These are phyloP conservation scores for Eucalyptus paniculata DNA, from an alignment of 345 rosid species.

Conservation along the genomic window DNA sequence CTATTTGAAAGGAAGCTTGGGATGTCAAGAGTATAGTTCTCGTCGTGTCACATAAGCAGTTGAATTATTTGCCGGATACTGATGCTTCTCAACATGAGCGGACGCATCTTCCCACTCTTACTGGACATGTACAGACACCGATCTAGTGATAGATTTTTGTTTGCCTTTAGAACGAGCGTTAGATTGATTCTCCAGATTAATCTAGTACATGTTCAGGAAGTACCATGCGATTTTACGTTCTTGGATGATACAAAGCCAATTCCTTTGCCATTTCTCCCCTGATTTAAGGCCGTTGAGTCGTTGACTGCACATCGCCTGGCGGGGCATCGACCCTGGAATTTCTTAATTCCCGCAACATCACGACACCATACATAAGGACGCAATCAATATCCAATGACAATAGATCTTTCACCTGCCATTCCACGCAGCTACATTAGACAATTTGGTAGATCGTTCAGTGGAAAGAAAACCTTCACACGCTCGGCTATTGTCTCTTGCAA, in stretches of 20 bases:
- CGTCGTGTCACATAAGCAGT: background rate
- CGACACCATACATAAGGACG: background rate
- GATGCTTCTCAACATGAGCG: background rate
- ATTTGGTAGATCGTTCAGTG: background rate
- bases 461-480: background rate
- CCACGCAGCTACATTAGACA: background rate
- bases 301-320: background rate
- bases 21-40: constrained; percentile 41
- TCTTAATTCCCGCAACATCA: background rate
- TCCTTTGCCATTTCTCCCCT: background rate
- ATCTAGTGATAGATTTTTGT: background rate
- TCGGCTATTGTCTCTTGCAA: background rate
- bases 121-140: background rate
- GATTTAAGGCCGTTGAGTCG: background rate
- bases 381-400: background rate
- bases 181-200: background rate
- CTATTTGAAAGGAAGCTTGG: constrained; percentile 61
- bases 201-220: background rate
- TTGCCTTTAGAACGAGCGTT: background rate
- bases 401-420: background rate
- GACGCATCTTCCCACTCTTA: background rate
- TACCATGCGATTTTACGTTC: background rate
- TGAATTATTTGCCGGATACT: background rate
- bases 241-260: background rate
- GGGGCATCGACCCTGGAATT: background rate